Base-by-base conservation (phyloP, 805 yeast species). In the Isabelozyma pseudorhagii region DNA sequence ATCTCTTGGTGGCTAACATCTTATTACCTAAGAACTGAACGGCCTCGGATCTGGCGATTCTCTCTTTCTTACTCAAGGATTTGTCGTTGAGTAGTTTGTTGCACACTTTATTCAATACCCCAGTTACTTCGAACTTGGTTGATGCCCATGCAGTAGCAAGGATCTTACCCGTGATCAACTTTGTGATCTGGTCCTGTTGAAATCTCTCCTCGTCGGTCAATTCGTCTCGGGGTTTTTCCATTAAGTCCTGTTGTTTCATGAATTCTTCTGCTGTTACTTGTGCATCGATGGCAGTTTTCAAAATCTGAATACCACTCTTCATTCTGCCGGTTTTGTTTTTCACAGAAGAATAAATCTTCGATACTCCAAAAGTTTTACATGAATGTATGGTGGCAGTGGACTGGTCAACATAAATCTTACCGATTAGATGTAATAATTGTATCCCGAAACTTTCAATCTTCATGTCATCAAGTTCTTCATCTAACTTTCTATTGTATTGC, bases 91-190 rank as follows among this genome's bases (percentile, higher is more conserved):
- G 64, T 2, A 74, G 57, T 50, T 57, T 61, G 52, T 80, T 72
- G 42, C 92, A 74, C 5, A 92, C 87, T 51, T 76, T 78, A 55
- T 89, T 94, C 65, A 94, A 89, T 8, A 91, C 91, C 31, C 86
- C 92, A 45, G 94, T 81, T 47, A 92, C 84, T 71, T 94, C 99
- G 68, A 83, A 85, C 57, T 87, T 84, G 17, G 97, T 89, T 39
- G 96, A 89, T 18, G 89, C 88, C 99, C 99, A 94, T 15, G 96
- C 96, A 1, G 97, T 91, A 7, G 94, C 93, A 46, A 94, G 77
- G 18, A 94, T 81, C 66, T 93, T 94, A 21, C 99, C 98, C 48
- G 90, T 84, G 54, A 93, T 79, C 49, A 81, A 72, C 46, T 90
- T 80, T 61, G 93, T 97, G 70, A 87, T 81, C 62, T 90, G 94